Conservation (phyloP, 192 early-diverging fungal species). For the Polychytrium aggregatum region DNA sequence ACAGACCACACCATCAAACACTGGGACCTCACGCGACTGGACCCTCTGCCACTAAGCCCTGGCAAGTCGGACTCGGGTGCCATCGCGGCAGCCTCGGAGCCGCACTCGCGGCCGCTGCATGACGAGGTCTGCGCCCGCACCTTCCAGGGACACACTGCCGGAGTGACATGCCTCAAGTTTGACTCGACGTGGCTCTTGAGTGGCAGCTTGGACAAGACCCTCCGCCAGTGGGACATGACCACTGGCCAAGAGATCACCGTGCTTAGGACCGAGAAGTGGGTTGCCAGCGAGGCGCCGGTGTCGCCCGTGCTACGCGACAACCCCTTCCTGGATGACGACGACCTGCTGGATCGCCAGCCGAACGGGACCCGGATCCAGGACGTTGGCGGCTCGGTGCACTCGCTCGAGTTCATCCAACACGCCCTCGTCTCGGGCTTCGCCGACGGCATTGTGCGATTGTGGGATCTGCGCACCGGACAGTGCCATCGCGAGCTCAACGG, state of each 20-base stretch:
- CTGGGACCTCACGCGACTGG: constrained; percentile 27
- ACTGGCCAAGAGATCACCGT: constrained; percentile 21
- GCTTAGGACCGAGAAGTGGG: constrained; percentile 15
- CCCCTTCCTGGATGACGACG: too few species aligned
- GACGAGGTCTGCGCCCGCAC: constrained; percentile 16
- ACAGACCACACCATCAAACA: constrained; percentile 25
- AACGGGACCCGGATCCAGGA: too few species aligned
- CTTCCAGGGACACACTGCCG: constrained; percentile 23
- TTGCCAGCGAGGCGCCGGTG: too few species aligned
- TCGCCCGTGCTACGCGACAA: too few species aligned
- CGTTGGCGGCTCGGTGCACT: background rate
- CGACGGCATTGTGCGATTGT: constrained; percentile 29
- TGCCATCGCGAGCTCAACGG: constrained; percentile 25
- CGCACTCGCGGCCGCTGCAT: constrained; percentile 7
- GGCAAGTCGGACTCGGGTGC: background rate
- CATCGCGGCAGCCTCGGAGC: background rate
- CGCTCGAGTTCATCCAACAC: constrained; percentile 28
- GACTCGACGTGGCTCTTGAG: constrained; percentile 16
- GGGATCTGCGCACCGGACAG: constrained; percentile 22
- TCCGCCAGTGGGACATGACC: constrained; percentile 29
- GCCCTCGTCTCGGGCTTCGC: constrained; percentile 31
- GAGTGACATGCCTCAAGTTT: constrained; percentile 29
- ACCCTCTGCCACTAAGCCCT: constrained; percentile 18
- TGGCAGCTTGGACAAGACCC: constrained; percentile 28
- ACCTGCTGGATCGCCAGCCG: background rate